phyloP scores from a whole-genome alignment of 306 rosid species.

The Clitoria ternatea region DNA sequence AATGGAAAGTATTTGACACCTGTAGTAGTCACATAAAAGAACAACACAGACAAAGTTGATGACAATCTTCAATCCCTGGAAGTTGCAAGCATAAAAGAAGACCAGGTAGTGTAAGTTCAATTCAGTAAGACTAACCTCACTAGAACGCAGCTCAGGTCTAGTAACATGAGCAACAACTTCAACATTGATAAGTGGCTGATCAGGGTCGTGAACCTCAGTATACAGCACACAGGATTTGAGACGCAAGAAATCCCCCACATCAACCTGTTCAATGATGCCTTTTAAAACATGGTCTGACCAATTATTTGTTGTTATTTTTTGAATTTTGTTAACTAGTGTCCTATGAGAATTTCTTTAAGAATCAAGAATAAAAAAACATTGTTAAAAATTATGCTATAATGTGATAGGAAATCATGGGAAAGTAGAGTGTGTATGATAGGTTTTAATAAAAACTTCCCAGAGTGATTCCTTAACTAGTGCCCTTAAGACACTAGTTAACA shows the following conservation, averaged over 20 bases:
- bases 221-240: conserved; percentile 81
- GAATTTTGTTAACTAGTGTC: too few species aligned
- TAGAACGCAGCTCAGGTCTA: conserved; percentile 81
- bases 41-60: background rate
- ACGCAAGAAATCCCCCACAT: conserved; percentile 92
- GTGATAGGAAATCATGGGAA: too few species aligned
- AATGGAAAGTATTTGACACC: conserved; percentile 84
- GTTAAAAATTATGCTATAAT: too few species aligned
- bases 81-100: background rate
- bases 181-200: conserved; percentile 79
- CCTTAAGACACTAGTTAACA: too few species aligned
- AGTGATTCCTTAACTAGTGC: too few species aligned
- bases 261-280: conserved; percentile 57
- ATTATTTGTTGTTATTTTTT: too few species aligned
- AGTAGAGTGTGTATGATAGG: too few species aligned
- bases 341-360: too few species aligned
- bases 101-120: background rate
- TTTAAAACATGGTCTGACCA: background rate
- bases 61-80: background rate
- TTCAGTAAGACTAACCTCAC: conserved; percentile 58
- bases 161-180: conserved; percentile 99
- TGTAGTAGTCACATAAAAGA: conserved; percentile 5
- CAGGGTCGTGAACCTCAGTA: conserved; percentile 67
- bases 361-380: too few species aligned
- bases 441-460: too few species aligned